A percentile compares a stretch with the other conserved stretches of the same genome.
These are phyloP conservation scores for Pisolithus marmoratus DNA, from an alignment of 768 basidiomycete genomes.

Conservation along the genomic window DNA sequence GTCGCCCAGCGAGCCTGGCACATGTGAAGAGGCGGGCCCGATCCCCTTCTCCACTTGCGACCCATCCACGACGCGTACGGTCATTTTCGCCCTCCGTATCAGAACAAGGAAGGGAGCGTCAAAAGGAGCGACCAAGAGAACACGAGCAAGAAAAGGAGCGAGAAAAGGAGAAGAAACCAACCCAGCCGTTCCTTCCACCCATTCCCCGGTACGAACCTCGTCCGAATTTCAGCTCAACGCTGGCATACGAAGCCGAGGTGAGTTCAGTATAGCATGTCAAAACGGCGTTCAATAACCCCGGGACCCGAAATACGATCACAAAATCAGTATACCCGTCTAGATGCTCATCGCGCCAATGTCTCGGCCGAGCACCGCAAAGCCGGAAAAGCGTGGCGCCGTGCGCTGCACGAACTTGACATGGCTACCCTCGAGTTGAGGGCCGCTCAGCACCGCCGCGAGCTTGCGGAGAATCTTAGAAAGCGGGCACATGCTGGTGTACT, in stretches of 20 bases:
- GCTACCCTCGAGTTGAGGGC: constrained; percentile 54
- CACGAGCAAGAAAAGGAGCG: neutral
- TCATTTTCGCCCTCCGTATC: neutral
- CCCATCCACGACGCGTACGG: neutral
- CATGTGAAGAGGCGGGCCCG: constrained; percentile 14
- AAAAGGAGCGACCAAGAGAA: neutral
- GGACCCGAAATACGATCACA: neutral
- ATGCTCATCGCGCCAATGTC: constrained; percentile 34
- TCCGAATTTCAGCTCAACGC: constrained; percentile 20
- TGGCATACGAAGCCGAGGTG: constrained; percentile 21
- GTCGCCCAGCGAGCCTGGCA: constrained; percentile 1
- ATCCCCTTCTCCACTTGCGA: constrained; percentile 16
- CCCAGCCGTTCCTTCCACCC: constrained; percentile 25
- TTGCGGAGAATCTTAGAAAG: constrained; percentile 55
- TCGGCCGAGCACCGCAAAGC: constrained; percentile 36
- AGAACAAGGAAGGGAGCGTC: neutral
- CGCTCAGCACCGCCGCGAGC: constrained; percentile 51
- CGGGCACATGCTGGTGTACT: constrained; percentile 56
- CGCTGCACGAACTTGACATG: constrained; percentile 57
- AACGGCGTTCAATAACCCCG: too few species aligned
- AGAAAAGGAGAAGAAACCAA: constrained; percentile 5
- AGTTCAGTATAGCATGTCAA: constrained; percentile 2
- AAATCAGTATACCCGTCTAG: constrained; percentile 28
- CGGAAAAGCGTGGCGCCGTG: constrained; percentile 39
- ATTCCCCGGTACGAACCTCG: constrained; percentile 27